Conservation (phyloP, 2,329 filamentous ascomycete genomes). For the Cladophialophora yegresii region DNA sequence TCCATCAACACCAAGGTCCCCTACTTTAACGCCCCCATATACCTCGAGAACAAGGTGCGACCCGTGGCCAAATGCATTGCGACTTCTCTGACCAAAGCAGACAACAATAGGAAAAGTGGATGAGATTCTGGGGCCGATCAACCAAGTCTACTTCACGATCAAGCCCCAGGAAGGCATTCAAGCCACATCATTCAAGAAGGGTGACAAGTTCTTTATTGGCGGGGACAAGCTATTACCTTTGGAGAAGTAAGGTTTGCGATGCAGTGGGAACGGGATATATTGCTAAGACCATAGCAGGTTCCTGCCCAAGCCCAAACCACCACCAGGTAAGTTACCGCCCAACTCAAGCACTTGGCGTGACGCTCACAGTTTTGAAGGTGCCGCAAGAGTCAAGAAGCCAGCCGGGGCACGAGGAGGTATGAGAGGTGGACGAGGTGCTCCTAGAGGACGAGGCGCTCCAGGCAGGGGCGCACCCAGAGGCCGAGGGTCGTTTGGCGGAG, state of each 20-base stretch:
- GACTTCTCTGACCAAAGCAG: conserved; percentile 45
- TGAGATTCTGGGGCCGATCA: conserved; percentile 95
- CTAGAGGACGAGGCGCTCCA: conserved; percentile 42
- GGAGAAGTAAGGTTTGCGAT: conserved; percentile 63
- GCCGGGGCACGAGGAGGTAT: conserved; percentile 53
- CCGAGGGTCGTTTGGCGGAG: conserved; percentile 17
- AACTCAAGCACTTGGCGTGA: conserved; percentile 6
- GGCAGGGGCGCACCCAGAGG: conserved; percentile 38
- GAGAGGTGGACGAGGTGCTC: conserved; percentile 51
- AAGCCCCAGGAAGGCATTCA: conserved; percentile 97
- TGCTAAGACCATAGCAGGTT: conserved; percentile 58
- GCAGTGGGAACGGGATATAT: conserved; percentile 3
- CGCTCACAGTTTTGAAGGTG: conserved; percentile 51
- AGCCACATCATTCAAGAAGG: conserved; percentile 88
- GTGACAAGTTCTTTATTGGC: conserved; percentile 96
- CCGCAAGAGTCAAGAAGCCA: conserved; percentile 39
- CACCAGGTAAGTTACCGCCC: conserved; percentile 48
- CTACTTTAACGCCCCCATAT: conserved; percentile 98
- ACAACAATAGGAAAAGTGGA: conserved; percentile 94
- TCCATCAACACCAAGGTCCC: conserved; percentile 94
- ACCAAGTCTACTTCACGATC: conserved; percentile 97
- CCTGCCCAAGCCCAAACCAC: conserved; percentile 85
- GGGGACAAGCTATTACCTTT: conserved; percentile 91
- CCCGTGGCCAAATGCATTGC: background rate
- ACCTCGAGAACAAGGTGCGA: conserved; percentile 91